A percentile compares a stretch with the other conserved stretches of the same genome.
Evolutionary conservation across 148 eudicot genomes (phyloP).

Genomic region (Fagopyrum esculentum): DNA sequence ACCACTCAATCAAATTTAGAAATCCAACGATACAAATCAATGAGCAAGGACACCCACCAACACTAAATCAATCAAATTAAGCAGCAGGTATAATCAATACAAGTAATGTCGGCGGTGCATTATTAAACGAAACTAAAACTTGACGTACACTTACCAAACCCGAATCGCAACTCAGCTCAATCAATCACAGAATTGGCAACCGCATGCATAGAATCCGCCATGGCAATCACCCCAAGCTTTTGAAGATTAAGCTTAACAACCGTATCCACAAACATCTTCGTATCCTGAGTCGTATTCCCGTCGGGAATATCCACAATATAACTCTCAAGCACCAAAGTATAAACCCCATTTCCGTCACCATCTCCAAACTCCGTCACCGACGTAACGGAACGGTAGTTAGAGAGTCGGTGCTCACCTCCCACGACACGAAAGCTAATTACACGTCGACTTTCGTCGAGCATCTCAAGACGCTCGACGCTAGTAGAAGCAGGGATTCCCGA

Average conservation of each 20-base stretch:
- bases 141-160: neutral
- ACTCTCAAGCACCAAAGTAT: slow-evolving; percentile 61
- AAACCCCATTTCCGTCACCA: slow-evolving; percentile 21
- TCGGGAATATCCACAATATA: slow-evolving; percentile 79
- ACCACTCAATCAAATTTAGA: neutral
- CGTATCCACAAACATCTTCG: slow-evolving; percentile 86
- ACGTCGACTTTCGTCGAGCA: slow-evolving; percentile 50
- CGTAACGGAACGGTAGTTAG: slow-evolving; percentile 64
- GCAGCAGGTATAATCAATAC: neutral
- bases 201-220: slow-evolving; percentile 43
- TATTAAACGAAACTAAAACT: neutral
- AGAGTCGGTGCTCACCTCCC: slow-evolving; percentile 73
- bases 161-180: slow-evolving; percentile 15
- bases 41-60: neutral
- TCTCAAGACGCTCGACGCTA: slow-evolving; percentile 63
- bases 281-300: slow-evolving; percentile 71
- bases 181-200: slow-evolving; percentile 6
- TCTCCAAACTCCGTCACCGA: slow-evolving; percentile 54
- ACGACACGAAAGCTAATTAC: slow-evolving; percentile 65
- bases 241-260: slow-evolving; percentile 79
- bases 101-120: neutral
- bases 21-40: neutral
- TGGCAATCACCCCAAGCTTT: slow-evolving; percentile 62
- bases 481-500: slow-evolving; percentile 84
- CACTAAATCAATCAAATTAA: neutral